Base-by-base conservation (phyloP, 768 basidiomycete species). In the Leccinum subgranulosum region DNA sequence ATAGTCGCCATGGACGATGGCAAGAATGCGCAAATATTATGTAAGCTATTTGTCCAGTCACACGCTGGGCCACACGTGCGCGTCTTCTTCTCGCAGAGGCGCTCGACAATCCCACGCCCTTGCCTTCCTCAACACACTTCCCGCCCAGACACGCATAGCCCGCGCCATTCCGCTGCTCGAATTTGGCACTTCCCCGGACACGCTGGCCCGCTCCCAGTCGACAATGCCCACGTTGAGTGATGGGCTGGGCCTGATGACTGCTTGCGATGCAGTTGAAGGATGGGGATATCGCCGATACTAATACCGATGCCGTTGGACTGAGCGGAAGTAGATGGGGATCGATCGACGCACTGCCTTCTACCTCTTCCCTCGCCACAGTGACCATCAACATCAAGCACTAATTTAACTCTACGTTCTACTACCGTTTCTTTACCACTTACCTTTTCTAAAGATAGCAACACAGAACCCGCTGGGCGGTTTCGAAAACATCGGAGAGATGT, bases 1-100 rank as follows among this genome's bases (percentile, higher is more conserved):
- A 68, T 74, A 51, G 65, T 58, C 60, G 53, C 53, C 63, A 54
- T 61, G 49, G 33, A 57, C 56, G 55, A 53, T 8, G 60, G 29
- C 43, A 48, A 33, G 33, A 14, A 14, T 33, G 6, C 14, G 33
- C 12, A 33, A 33, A 33, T 33, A 34, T 51, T 51, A 51, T 51
- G 21, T 51, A 51, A 50, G 49, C 49, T 8, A 21, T 25, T 15
- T 15, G 14, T 21, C 23, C 7, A 5, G 41, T 25, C 46, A 47
- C 46, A 47, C 31, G 31, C 31, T 23, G 10, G n/a, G n/a, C n/a
- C n/a, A 31, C 31, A 31, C 31, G 31, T 31, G 23, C 23, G 23
- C 23, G 23, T 23, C 23, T 23, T 23, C 23, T 23, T 23, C 23
- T 23, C 23, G 1, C 23, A 3, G 1, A 23, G 23, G 1, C 1